A percentile compares a stretch with the other conserved stretches of the same genome.
These are phyloP conservation scores for Henckelia pumila DNA, from an alignment of 257 asterid genomes.

Conservation along the genomic window DNA sequence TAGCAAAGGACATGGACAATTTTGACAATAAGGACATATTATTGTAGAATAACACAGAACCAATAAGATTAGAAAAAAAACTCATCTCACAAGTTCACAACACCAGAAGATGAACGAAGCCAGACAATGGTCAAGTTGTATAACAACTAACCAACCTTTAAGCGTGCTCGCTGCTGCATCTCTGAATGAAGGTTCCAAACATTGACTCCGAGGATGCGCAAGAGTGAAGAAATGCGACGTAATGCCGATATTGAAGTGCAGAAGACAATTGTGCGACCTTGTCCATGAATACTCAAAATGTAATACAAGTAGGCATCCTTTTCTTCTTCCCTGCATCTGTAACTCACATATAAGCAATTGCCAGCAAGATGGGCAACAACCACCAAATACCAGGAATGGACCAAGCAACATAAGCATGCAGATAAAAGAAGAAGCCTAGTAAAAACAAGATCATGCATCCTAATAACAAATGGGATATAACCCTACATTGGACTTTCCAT, in stretches of 20 bases:
- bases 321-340: conserved; percentile 92
- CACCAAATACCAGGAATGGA: neutral
- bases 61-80: neutral
- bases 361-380: conserved; percentile 21
- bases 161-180: conserved; percentile 98
- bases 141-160: conserved; percentile 53
- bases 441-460: neutral
- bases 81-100: neutral
- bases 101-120: conserved; percentile 9
- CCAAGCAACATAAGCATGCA: neutral
- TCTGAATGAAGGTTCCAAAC: conserved; percentile 88
- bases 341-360: conserved; percentile 21
- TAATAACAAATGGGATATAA: neutral
- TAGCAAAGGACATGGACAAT: conserved; percentile 15
- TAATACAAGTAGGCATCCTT: conserved; percentile 92
- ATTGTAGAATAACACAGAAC: neutral
- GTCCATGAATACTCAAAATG: conserved; percentile 78
- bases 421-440: conserved; percentile 6
- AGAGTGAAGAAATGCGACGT: conserved; percentile 76
- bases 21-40: conserved; percentile 7
- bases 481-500: neutral
- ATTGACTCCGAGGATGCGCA: conserved; percentile 63
- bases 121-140: conserved; percentile 16
- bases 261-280: conserved; percentile 88
- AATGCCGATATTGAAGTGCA: conserved; percentile 96